Evolutionary conservation across 169 alveolate genomes (phyloP).

Genomic region (Theileria annulata): DNA sequence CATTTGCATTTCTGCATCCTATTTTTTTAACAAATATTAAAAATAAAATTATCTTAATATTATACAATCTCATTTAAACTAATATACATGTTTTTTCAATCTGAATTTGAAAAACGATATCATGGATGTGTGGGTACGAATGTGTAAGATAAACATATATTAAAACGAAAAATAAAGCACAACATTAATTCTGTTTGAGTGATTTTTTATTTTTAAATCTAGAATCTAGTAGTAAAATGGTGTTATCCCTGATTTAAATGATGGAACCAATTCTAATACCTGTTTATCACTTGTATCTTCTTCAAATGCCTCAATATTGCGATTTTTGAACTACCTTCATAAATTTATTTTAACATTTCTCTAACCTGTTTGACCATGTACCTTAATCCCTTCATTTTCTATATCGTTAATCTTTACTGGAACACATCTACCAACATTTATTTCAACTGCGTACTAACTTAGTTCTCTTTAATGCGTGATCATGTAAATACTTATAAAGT

Average conservation of each 20-base stretch:
- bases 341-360: not conserved
- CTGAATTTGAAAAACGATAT: not conserved
- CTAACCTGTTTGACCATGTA: slow-evolving; percentile 64
- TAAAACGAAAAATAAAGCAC: not conserved
- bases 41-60: not conserved
- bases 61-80: slow-evolving; percentile 1
- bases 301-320: slow-evolving; percentile 52
- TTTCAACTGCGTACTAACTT: slow-evolving; percentile 39
- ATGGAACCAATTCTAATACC: not conserved
- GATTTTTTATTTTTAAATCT: slow-evolving; percentile 23
- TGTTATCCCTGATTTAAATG: slow-evolving; percentile 34
- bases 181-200: not conserved
- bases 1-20: slow-evolving; percentile 64
- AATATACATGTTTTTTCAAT: not conserved
- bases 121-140: not conserved
- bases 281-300: slow-evolving; percentile 42
- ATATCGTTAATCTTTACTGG: slow-evolving; percentile 56
- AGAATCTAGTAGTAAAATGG: slow-evolving; percentile 46
- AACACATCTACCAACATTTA: slow-evolving; percentile 33
- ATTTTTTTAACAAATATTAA: slow-evolving; percentile 2
- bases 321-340: slow-evolving; percentile 44
- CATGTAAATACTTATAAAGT: slow-evolving; percentile 56
- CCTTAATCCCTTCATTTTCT: slow-evolving; percentile 48
- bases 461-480: slow-evolving; percentile 68
- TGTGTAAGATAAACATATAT: not conserved